Conservation (phyloP, 2,329 filamentous ascomycete genomes). For the Arachnomyces sp. region DNA sequence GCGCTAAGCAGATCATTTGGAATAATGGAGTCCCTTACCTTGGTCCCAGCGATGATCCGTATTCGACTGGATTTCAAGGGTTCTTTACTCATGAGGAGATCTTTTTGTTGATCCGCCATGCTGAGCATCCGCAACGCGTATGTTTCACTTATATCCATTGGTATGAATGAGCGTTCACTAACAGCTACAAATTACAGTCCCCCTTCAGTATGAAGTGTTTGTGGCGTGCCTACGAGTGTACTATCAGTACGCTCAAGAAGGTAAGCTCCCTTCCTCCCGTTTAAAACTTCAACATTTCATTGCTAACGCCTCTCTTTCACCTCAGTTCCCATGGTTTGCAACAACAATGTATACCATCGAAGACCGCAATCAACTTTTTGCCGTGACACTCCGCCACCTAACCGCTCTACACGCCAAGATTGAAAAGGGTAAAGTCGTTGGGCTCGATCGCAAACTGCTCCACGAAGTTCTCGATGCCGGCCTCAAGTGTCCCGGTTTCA, state of each 20-base stretch:
- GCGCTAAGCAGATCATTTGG: slow-evolving; percentile 44
- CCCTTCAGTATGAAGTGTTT: slow-evolving; percentile 42
- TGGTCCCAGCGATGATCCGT: slow-evolving; percentile 31
- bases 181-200: slow-evolving; percentile 28
- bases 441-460: slow-evolving; percentile 31
- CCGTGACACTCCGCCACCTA: slow-evolving; percentile 47
- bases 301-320: slow-evolving; percentile 5
- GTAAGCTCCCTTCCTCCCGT: slow-evolving; percentile 19
- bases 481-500: slow-evolving; percentile 35
- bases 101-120: slow-evolving; percentile 38
- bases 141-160: slow-evolving; percentile 16
- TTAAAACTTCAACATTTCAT: slow-evolving; percentile 2
- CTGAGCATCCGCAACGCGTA: slow-evolving; percentile 43
- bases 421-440: slow-evolving; percentile 33
- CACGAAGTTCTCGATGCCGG: slow-evolving; percentile 33
- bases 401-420: slow-evolving; percentile 60
- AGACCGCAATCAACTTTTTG: slow-evolving; percentile 40
- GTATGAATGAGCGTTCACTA: slow-evolving; percentile 1
- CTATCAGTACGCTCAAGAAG: slow-evolving; percentile 45
- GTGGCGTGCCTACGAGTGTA: slow-evolving; percentile 46
- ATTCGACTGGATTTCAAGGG: slow-evolving; percentile 43
- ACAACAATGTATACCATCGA: slow-evolving; percentile 37
- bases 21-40: slow-evolving; percentile 25
- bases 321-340: slow-evolving; percentile 44
- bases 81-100: slow-evolving; percentile 46